These are phyloP conservation scores for Xylariaceae sp. DNA, from an alignment of 2,329 filamentous ascomycete species.

Conservation along the genomic window DNA sequence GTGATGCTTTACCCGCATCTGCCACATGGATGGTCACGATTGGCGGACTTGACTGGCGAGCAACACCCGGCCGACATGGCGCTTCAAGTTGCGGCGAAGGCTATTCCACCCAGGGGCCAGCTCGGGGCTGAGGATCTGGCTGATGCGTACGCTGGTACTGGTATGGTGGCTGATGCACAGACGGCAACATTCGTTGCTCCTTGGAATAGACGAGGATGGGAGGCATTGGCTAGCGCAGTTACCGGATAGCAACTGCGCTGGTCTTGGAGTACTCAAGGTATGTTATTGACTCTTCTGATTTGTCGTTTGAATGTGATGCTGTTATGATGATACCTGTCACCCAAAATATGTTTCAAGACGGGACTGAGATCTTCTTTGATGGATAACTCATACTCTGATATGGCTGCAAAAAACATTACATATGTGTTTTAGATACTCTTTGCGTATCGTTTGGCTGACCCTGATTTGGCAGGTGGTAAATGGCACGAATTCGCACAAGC, in stretches of 20 bases:
- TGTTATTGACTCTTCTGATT: background rate
- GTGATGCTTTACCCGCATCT: conserved; percentile 78
- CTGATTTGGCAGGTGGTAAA: too few species aligned
- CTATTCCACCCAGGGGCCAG: conserved; percentile 67
- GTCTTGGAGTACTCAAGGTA: conserved; percentile 10
- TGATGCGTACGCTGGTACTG: conserved; percentile 69
- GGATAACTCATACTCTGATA: conserved; percentile 21
- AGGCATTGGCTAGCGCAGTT: conserved; percentile 44
- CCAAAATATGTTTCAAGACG: conserved; percentile 35
- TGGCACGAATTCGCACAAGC: too few species aligned
- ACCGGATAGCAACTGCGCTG: conserved; percentile 19
- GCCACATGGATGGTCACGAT: conserved; percentile 74
- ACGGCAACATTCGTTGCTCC: conserved; percentile 75
- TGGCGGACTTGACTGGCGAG: conserved; percentile 58
- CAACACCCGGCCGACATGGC: conserved; percentile 70
- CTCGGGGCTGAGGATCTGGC: conserved; percentile 68
- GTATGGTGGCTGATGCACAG: conserved; percentile 69
- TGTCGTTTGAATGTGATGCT: conserved; percentile 1
- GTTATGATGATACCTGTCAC: conserved; percentile 29
- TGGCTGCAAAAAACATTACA: too few species aligned
- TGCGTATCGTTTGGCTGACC: too few species aligned
- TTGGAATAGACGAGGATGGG: conserved; percentile 68
- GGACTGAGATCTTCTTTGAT: conserved; percentile 32
- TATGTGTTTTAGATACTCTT: too few species aligned
- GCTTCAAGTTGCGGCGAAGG: conserved; percentile 69